Evolutionary conservation across 2,329 filamentous ascomycete genomes (phyloP).

Genomic region (Penicillium vulpinum): DNA sequence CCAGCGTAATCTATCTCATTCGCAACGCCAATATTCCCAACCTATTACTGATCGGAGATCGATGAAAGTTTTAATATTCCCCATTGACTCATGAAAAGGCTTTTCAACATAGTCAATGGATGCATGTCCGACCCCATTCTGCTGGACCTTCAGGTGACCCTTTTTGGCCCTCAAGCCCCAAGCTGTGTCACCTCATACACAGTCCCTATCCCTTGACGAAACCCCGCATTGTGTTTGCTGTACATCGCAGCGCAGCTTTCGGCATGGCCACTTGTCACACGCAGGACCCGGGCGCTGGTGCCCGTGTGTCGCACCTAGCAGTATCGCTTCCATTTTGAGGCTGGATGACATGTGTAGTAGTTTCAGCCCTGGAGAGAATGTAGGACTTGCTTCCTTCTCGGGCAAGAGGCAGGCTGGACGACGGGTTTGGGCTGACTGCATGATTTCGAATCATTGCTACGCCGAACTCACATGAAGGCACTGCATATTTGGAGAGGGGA

Average conservation of each 20-base stretch:
- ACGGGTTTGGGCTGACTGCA: background rate
- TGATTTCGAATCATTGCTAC: background rate
- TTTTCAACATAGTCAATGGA: slow-evolving; percentile 6
- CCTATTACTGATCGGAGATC: background rate
- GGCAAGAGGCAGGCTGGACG: background rate
- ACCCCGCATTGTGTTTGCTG: slow-evolving; percentile 51
- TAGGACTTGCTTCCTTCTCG: background rate
- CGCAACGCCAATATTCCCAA: too few species aligned
- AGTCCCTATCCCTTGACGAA: slow-evolving; percentile 16
- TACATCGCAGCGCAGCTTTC: slow-evolving; percentile 61
- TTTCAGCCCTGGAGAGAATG: background rate
- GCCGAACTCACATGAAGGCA: too few species aligned
- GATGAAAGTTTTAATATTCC: background rate
- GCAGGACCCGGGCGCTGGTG: slow-evolving; percentile 14
- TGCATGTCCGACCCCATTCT: slow-evolving; percentile 8
- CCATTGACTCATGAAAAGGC: too few species aligned
- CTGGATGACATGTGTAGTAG: background rate
- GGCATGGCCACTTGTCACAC: slow-evolving; percentile 46
- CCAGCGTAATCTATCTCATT: too few species aligned
- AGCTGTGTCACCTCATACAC: slow-evolving; percentile 17
- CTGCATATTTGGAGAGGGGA: background rate
- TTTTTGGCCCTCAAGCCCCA: slow-evolving; percentile 19
- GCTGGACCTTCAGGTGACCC: slow-evolving; percentile 20
- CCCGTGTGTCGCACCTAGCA: background rate
- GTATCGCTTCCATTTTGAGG: background rate